Percentiles rank a stretch among this genome's conserved stretches.
Evolutionary conservation across 2,329 filamentous ascomycete genomes (phyloP).

Genomic region (Aspergillus puulaauensis): DNA sequence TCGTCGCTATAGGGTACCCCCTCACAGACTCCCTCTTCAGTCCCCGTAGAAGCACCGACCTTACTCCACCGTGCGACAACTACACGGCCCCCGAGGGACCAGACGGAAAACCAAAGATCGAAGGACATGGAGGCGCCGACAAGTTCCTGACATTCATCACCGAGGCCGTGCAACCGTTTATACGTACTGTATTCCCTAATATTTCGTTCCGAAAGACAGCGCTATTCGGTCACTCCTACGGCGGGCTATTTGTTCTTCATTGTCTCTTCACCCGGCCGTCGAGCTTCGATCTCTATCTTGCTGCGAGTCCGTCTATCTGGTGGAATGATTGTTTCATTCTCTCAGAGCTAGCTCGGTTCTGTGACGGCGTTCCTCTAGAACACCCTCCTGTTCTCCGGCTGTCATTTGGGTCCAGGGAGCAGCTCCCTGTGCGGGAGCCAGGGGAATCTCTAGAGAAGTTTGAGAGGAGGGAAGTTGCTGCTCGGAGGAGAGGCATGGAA

Average conservation of each 20-base stretch:
- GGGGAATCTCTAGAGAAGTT: conserved; percentile 33
- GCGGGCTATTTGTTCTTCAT: conserved; percentile 50
- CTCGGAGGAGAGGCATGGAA: conserved; percentile 23
- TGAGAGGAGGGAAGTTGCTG: conserved; percentile 19
- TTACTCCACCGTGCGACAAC: conserved; percentile 21
- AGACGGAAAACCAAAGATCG: conserved; percentile 20
- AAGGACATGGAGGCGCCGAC: conserved; percentile 44
- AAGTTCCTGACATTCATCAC: conserved; percentile 47
- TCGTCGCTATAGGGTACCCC: conserved; percentile 28
- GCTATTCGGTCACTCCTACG: conserved; percentile 52
- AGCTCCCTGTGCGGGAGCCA: conserved; percentile 26
- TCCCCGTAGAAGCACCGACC: conserved; percentile 18
- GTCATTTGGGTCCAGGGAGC: conserved; percentile 36
- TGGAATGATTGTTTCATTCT: conserved; percentile 49
- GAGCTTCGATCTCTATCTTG: conserved; percentile 47
- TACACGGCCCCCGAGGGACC: conserved; percentile 24
- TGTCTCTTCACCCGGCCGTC: conserved; percentile 42
- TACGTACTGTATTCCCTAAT: conserved; percentile 30
- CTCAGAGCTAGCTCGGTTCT: conserved; percentile 30
- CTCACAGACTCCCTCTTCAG: conserved; percentile 20
- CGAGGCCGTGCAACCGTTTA: conserved; percentile 35
- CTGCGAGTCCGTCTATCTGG: conserved; percentile 49
- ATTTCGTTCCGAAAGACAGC: conserved; percentile 40
- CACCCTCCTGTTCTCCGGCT: conserved; percentile 29
- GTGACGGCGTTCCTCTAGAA: conserved; percentile 8